Evolutionary conservation across 2,329 filamentous ascomycete species (phyloP).

Genomic region (Ophiosphaerella herpotricha): DNA sequence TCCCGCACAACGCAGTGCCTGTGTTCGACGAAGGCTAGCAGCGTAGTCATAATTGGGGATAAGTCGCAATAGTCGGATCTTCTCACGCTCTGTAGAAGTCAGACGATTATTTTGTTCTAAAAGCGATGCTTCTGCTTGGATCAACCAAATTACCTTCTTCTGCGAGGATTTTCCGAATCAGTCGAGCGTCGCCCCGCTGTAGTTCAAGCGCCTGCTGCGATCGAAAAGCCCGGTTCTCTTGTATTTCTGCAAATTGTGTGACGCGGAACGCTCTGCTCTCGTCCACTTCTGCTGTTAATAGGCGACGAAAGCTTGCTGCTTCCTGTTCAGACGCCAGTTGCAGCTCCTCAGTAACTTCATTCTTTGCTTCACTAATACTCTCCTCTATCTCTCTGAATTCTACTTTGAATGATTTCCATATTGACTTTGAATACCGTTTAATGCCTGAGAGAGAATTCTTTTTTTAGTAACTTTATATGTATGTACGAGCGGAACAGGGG

Average conservation of each 20-base stretch:
- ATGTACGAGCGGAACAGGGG: neutral
- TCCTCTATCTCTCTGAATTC: slow-evolving; percentile 22
- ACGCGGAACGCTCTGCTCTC: slow-evolving; percentile 15
- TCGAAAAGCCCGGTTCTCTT: slow-evolving; percentile 16
- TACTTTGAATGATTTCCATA: slow-evolving; percentile 19
- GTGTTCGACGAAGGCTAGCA: slow-evolving; percentile 10
- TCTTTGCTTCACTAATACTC: slow-evolving; percentile 16
- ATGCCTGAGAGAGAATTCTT: slow-evolving; percentile 6
- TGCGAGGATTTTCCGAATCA: slow-evolving; percentile 16
- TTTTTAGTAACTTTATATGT: neutral
- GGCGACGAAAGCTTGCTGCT: slow-evolving; percentile 13
- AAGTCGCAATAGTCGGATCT: slow-evolving; percentile 14
- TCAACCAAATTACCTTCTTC: slow-evolving; percentile 15
- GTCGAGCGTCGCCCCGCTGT: slow-evolving; percentile 8
- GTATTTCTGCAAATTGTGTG: slow-evolving; percentile 13
- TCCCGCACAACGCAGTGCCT: slow-evolving; percentile 13
- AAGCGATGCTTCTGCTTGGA: neutral
- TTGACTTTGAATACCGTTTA: slow-evolving; percentile 17
- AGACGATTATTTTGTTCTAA: slow-evolving; percentile 3
- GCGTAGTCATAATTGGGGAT: slow-evolving; percentile 18
- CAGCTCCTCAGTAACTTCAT: slow-evolving; percentile 20
- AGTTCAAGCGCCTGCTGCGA: slow-evolving; percentile 15
- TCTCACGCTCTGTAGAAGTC: slow-evolving; percentile 12
- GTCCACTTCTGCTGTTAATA: slow-evolving; percentile 11
- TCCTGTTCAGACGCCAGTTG: slow-evolving; percentile 20